Conservation (phyloP, 257 asterid genomes). For the Scutellaria barbata region DNA sequence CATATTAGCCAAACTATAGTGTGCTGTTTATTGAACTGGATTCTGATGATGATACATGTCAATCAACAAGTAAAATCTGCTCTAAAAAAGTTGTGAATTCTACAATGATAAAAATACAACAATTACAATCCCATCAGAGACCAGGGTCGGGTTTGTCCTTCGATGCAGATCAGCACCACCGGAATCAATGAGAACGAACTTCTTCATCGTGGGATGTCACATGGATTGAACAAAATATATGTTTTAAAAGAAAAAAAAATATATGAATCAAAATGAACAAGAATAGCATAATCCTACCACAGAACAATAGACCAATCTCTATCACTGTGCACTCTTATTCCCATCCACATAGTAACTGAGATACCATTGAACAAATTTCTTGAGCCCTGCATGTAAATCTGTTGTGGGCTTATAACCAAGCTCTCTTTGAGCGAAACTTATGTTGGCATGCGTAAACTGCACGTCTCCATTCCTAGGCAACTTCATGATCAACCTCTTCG, state of each 20-base stretch:
- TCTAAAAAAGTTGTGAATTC: conserved; percentile 37
- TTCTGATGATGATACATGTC: conserved; percentile 30
- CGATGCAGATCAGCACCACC: conserved; percentile 34
- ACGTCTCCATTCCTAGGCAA: conserved; percentile 73
- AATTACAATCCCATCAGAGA: conserved; percentile 53
- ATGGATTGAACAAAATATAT: conserved; percentile 29
- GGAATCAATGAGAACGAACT: conserved; percentile 25
- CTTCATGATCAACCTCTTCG: conserved; percentile 60
- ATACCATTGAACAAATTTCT: conserved; percentile 66
- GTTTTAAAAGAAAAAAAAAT: conserved; percentile 38
- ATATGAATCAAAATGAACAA: conserved; percentile 45
- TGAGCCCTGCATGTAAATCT: conserved; percentile 59
- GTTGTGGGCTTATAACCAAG: conserved; percentile 65
- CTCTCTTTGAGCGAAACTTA: conserved; percentile 59
- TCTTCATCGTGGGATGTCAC: conserved; percentile 40
- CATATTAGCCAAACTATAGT: conserved; percentile 34
- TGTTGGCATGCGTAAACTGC: conserved; percentile 67
- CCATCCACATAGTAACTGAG: conserved; percentile 60
- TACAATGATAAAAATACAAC: conserved; percentile 47
- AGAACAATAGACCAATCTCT: conserved; percentile 24
- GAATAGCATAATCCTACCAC: conserved; percentile 41
- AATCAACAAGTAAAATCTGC: conserved; percentile 35
- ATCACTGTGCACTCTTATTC: conserved; percentile 55
- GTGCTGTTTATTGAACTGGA: conserved; percentile 45
- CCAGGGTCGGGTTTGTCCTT: conserved; percentile 37